These are phyloP conservation scores for Pochonia chlamydosporia DNA, from an alignment of 2,329 filamentous ascomycete species.

Conservation along the genomic window DNA sequence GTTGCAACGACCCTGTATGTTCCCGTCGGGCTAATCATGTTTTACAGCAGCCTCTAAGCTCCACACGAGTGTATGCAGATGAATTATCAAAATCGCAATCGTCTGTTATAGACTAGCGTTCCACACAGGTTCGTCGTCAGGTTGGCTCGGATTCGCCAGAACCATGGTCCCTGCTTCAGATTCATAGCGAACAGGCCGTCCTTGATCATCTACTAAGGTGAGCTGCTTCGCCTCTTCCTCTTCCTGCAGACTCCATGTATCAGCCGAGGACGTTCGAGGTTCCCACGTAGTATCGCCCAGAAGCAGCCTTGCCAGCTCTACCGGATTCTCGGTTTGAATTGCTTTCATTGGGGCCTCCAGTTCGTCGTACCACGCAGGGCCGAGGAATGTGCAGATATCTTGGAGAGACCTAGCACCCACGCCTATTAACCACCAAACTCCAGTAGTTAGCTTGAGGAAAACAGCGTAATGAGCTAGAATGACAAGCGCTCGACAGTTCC, in stretches of 20 bases:
- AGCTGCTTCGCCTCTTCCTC: constrained; percentile 3
- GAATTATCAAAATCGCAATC: neutral
- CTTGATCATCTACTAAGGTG: constrained; percentile 10
- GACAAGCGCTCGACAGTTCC: constrained; percentile 40
- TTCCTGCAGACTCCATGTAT: neutral
- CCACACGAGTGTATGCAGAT: no score
- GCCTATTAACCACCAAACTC: constrained; percentile 45
- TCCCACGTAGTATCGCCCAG: constrained; percentile 39
- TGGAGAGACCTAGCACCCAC: constrained; percentile 40
- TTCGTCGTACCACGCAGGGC: constrained; percentile 27
- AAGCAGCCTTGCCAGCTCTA: constrained; percentile 34
- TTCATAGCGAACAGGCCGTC: neutral
- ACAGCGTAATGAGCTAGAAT: constrained; percentile 48
- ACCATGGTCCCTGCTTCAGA: neutral
- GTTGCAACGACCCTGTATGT: no score
- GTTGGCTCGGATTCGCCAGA: constrained; percentile 3
- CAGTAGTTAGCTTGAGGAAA: constrained; percentile 39
- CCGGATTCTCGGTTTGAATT: constrained; percentile 21
- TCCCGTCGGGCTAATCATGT: no score
- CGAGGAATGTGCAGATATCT: constrained; percentile 36
- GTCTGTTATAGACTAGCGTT: neutral
- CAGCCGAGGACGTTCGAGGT: constrained; percentile 2
- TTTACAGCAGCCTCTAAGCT: no score
- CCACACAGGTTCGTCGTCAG: constrained; percentile 5
- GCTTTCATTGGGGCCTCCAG: constrained; percentile 30